Evolutionary conservation across 768 basidiomycete genomes (phyloP).

Genomic region (Lentinus tigrinus): DNA sequence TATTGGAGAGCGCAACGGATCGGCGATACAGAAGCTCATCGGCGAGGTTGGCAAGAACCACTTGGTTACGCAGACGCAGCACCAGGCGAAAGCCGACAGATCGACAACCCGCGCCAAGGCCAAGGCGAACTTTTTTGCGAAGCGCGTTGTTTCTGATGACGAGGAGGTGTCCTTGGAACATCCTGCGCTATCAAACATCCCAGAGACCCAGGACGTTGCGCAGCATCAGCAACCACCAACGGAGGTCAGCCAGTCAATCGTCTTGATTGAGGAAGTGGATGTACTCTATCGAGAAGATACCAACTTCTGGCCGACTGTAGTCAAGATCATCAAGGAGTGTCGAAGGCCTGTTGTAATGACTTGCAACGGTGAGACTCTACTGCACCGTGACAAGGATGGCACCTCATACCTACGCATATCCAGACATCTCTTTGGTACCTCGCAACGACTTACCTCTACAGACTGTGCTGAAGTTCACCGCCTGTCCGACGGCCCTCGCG

Average conservation of each 20-base stretch:
- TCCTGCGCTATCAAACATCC: not conserved
- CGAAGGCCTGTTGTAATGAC: slow-evolving; percentile 90
- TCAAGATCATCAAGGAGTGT: slow-evolving; percentile 78
- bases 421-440: slow-evolving; percentile 77
- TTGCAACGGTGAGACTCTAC: slow-evolving; percentile 79
- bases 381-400: slow-evolving; percentile 3
- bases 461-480: slow-evolving; percentile 60
- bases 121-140: slow-evolving; percentile 10
- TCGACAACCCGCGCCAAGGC: not conserved
- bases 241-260: slow-evolving; percentile 73
- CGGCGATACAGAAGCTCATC: slow-evolving; percentile 74
- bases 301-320: slow-evolving; percentile 83
- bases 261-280: slow-evolving; percentile 95
- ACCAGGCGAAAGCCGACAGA: slow-evolving; percentile 12
- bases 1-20: slow-evolving; percentile 82
- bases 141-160: slow-evolving; percentile 22
- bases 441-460: slow-evolving; percentile 75
- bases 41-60: slow-evolving; percentile 97
- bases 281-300: slow-evolving; percentile 84
- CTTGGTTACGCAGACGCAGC: slow-evolving; percentile 25
- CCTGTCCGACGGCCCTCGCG: slow-evolving; percentile 22
- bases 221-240: not conserved
- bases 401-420: slow-evolving; percentile 1
- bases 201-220: not conserved
- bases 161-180: slow-evolving; percentile 4